Evolutionary conservation across 2,329 filamentous ascomycete genomes (phyloP).

Genomic region (Rhinocladiella mackenziei): DNA sequence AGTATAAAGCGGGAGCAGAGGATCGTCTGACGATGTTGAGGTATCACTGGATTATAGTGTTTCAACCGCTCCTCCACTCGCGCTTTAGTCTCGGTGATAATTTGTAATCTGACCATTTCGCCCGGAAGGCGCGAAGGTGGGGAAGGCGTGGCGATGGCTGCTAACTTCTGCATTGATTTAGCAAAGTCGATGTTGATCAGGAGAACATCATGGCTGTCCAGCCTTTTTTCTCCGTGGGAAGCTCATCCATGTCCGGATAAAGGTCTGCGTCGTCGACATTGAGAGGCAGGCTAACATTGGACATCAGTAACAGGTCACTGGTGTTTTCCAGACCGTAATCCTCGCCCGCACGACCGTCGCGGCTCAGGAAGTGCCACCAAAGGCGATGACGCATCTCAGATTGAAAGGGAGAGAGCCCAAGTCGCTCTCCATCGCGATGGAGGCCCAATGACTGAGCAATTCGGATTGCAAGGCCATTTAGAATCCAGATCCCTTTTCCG

Average conservation of each 20-base stretch:
- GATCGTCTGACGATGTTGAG: conserved; percentile 37
- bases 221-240: conserved; percentile 35
- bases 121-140: conserved; percentile 3
- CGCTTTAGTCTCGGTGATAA: conserved; percentile 44
- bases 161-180: conserved; percentile 45
- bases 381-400: conserved; percentile 23
- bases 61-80: conserved; percentile 47
- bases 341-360: conserved; percentile 18
- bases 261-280: conserved; percentile 19
- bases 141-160: conserved; percentile 37
- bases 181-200: conserved; percentile 53
- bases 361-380: conserved; percentile 23
- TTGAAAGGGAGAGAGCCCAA: conserved; percentile 21
- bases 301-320: conserved; percentile 9
- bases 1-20: conserved; percentile 32
- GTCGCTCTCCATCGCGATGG: conserved; percentile 17
- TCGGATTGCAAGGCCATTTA: conserved; percentile 22
- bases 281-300: conserved; percentile 13
- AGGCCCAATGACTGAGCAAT: conserved; percentile 23
- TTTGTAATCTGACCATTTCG: conserved; percentile 40
- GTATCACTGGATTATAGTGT: conserved; percentile 53
- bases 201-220: conserved; percentile 58
- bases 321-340: conserved; percentile 9
- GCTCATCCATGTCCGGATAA: conserved; percentile 6
- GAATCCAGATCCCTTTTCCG: conserved; percentile 21